phyloP scores from a whole-genome alignment of 345 rosid genomes.

The Ailanthus altissimus region DNA sequence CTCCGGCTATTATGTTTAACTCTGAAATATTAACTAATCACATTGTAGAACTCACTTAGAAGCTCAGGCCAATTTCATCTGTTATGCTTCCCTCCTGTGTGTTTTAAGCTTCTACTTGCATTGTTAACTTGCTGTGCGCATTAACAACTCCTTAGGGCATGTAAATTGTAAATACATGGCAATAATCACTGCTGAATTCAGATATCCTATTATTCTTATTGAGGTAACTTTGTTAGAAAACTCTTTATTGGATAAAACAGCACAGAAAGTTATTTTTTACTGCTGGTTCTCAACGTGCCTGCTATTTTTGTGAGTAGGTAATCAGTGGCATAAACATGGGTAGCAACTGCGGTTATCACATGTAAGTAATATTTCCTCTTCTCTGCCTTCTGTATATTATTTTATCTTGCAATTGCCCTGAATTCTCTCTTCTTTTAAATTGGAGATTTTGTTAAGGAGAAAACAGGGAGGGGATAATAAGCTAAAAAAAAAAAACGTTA shows the following conservation, averaged over 20 bases:
- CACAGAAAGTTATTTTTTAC: background rate
- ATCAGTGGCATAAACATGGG: conserved; percentile 95
- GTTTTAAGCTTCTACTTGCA: background rate
- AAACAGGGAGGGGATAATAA: too few species aligned
- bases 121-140: background rate
- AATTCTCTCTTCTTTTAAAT: conserved; percentile 6
- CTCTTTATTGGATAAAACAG: background rate
- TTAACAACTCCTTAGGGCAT: background rate
- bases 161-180: background rate
- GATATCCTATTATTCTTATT: background rate
- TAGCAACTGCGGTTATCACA: conserved; percentile 87
- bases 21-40: conserved; percentile 9
- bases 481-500: background rate
- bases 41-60: background rate
- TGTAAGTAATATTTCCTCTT: conserved; percentile 48
- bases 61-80: background rate
- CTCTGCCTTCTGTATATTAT: background rate
- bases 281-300: conserved; percentile 22
- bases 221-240: background rate
- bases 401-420: background rate
- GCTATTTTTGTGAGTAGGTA: conserved; percentile 51
- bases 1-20: conserved; percentile 10
- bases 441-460: background rate
- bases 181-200: background rate
- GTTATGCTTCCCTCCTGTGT: background rate